These are phyloP conservation scores for Astragalus glycyphyllos DNA, from an alignment of 306 rosid species.

Conservation along the genomic window DNA sequence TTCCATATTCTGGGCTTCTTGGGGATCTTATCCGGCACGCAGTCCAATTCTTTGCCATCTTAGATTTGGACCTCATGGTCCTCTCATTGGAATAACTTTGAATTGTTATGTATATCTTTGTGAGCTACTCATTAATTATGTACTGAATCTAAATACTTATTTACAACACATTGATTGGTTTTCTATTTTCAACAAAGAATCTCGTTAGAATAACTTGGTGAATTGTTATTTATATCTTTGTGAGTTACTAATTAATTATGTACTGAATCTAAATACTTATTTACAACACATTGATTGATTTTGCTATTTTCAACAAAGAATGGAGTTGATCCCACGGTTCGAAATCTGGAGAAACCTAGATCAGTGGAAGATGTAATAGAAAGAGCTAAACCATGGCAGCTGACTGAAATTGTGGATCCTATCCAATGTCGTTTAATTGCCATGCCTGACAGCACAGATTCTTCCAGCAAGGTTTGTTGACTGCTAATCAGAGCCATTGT, in stretches of 20 bases:
- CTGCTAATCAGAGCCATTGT: constrained; percentile 32
- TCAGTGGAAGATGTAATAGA: constrained; percentile 62
- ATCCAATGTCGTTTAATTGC: constrained; percentile 71
- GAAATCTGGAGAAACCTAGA: constrained; percentile 70
- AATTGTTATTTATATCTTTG: constrained; percentile 4
- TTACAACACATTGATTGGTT: constrained; percentile 43
- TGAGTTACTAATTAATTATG: constrained; percentile 20
- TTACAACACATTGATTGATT: constrained; percentile 43
- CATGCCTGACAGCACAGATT: constrained; percentile 79
- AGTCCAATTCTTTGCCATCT: constrained; percentile 5
- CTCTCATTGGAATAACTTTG: not conserved
- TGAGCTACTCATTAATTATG: constrained; percentile 22
- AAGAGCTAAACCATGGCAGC: constrained; percentile 79
- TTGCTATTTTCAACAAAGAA: constrained; percentile 56
- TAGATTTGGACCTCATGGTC: not conserved
- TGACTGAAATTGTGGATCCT: constrained; percentile 79
- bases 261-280: constrained; percentile 22
- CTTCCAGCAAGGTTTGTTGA: constrained; percentile 77
- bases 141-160: constrained; percentile 22
- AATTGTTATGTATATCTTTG: constrained; percentile 3
- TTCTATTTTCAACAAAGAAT: constrained; percentile 57
- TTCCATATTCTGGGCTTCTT: constrained; percentile 15
- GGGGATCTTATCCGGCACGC: not conserved
- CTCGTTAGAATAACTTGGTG: not conserved
- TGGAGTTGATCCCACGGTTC: constrained; percentile 64